Conservation (phyloP, 371 early-diverging fungal species). For the Rhizopus microsporus region DNA sequence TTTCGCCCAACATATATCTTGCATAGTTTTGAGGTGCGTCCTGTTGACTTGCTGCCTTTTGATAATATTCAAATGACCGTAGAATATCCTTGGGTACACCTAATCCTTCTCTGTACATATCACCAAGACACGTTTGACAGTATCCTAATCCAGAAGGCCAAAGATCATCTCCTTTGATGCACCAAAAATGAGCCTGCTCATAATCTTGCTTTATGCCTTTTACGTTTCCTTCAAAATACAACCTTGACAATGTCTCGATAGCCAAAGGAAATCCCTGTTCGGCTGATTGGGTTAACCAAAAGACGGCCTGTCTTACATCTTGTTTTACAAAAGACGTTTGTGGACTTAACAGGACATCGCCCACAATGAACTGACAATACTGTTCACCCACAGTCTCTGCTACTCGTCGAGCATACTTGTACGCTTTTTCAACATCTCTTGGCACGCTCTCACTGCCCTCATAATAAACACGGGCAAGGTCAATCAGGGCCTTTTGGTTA, state of each 20-base stretch:
- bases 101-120: slow-evolving; percentile 45
- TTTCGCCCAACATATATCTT: slow-evolving; percentile 51
- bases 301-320: slow-evolving; percentile 43
- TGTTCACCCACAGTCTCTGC: slow-evolving; percentile 47
- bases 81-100: slow-evolving; percentile 44
- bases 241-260: slow-evolving; percentile 38
- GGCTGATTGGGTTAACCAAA: slow-evolving; percentile 49
- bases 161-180: slow-evolving; percentile 47
- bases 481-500: slow-evolving; percentile 41
- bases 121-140: slow-evolving; percentile 50
- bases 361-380: slow-evolving; percentile 53
- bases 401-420: slow-evolving; percentile 41
- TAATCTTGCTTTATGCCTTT: slow-evolving; percentile 38
- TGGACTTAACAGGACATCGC: slow-evolving; percentile 35
- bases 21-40: slow-evolving; percentile 53
- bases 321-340: slow-evolving; percentile 13
- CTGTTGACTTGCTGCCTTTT: slow-evolving; percentile 52
- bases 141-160: slow-evolving; percentile 54
- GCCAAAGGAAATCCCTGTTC: slow-evolving; percentile 51
- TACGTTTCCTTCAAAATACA: slow-evolving; percentile 40
- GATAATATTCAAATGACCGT: slow-evolving; percentile 48
- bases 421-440: slow-evolving; percentile 43
- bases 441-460: slow-evolving; percentile 40
- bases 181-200: slow-evolving; percentile 46
- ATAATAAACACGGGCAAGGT: slow-evolving; percentile 45